Percentiles rank a stretch among this genome's conserved stretches.
Conservation (phyloP, 2,329 filamentous ascomycete genomes). For the Alternaria infectoria region DNA sequence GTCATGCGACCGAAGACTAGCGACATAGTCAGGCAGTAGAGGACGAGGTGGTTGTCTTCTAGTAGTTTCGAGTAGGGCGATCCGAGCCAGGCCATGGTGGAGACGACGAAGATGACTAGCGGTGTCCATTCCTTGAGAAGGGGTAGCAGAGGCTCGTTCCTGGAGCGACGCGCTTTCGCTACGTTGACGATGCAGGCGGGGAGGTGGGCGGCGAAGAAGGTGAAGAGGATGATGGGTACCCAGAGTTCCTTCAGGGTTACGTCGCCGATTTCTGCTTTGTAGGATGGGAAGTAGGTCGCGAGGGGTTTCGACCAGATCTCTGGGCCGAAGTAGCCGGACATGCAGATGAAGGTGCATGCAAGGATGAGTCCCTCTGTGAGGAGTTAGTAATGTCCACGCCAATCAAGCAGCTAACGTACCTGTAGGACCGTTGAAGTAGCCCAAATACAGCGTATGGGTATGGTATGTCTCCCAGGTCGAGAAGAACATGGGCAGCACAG, state of each 20-base stretch:
- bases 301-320: slow-evolving; percentile 83
- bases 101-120: slow-evolving; percentile 79
- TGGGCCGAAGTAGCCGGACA: slow-evolving; percentile 87
- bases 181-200: slow-evolving; percentile 92
- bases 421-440: slow-evolving; percentile 95
- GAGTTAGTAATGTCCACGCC: slow-evolving; percentile 16
- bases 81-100: slow-evolving; percentile 83
- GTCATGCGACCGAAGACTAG: slow-evolving; percentile 98
- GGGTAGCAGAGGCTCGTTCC: slow-evolving; percentile 76
- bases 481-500: slow-evolving; percentile 98
- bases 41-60: slow-evolving; percentile 82
- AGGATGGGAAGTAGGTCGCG: slow-evolving; percentile 57
- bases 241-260: slow-evolving; percentile 86
- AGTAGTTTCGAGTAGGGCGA: slow-evolving; percentile 86
- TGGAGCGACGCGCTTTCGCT: slow-evolving; percentile 72
- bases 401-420: slow-evolving; percentile 38
- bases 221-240: slow-evolving; percentile 65
- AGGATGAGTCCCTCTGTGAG: slow-evolving; percentile 80
- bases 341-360: slow-evolving; percentile 82
- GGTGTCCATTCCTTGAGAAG: slow-evolving; percentile 95
- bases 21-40: slow-evolving; percentile 93
- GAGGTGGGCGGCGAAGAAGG: slow-evolving; percentile 68
- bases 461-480: slow-evolving; percentile 99
- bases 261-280: slow-evolving; percentile 66
- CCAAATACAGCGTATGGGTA: slow-evolving; percentile 94